phyloP scores from a whole-genome alignment of 306 rosid genomes.

The Dicorynia guianensis region DNA sequence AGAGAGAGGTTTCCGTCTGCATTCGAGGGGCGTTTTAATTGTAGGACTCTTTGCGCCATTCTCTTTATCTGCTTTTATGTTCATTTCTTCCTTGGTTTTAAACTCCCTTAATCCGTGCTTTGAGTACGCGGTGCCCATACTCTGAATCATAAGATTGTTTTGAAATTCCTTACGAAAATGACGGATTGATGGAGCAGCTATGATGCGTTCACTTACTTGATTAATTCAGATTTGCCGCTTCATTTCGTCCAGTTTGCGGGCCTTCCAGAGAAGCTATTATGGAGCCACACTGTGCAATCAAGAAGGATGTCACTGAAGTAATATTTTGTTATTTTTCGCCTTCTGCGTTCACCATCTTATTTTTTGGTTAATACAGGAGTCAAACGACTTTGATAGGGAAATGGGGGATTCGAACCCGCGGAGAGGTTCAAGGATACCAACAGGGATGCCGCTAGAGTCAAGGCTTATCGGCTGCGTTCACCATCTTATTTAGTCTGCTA shows the following conservation, averaged over 20 bases:
- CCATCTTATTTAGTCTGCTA: not conserved
- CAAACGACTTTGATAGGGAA: too few species aligned
- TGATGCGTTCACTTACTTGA: not conserved
- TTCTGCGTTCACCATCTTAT: not conserved
- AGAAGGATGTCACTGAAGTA: conserved; percentile 82
- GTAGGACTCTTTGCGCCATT: not conserved
- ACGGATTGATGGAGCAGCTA: conserved; percentile 9
- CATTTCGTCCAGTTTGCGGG: conserved; percentile 10
- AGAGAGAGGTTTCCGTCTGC: too few species aligned
- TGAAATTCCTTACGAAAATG: conserved; percentile 3
- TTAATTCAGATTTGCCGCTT: conserved; percentile 2
- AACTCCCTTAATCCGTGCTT: not conserved
- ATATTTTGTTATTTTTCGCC: conserved; percentile 1
- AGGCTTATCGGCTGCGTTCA: too few species aligned
- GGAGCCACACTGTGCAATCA: conserved; percentile 68
- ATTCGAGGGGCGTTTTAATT: too few species aligned
- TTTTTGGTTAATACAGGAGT: too few species aligned
- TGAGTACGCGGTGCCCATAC: too few species aligned
- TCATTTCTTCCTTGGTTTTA: not conserved
- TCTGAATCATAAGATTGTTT: too few species aligned
- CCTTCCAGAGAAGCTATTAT: conserved; percentile 42
- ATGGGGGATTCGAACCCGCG: too few species aligned
- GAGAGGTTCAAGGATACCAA: too few species aligned
- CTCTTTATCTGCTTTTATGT: not conserved
- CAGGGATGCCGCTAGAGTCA: too few species aligned